phyloP scores from a whole-genome alignment of 306 rosid species.

The Delonix regia region DNA sequence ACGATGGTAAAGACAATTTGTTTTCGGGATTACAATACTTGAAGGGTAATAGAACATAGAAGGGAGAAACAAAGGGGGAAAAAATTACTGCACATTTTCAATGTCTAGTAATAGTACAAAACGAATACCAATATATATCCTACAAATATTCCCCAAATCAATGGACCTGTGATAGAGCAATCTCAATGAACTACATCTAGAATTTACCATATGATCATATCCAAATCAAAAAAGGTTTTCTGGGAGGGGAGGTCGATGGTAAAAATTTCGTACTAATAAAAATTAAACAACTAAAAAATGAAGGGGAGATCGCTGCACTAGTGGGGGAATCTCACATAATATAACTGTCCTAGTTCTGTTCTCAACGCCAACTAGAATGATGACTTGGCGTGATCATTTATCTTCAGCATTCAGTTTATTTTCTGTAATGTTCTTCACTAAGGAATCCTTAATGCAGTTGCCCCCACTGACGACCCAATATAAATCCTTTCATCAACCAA shows the following conservation, averaged over 20 bases:
- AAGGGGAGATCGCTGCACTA: conserved; percentile 52
- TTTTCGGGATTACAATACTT: too few relatives aligned
- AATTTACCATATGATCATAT: conserved; percentile 54
- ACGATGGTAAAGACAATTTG: too few relatives aligned
- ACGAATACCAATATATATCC: conserved; percentile 71
- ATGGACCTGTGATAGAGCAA: conserved; percentile 72
- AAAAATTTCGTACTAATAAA: conserved; percentile 64
- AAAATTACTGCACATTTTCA: conserved; percentile 85
- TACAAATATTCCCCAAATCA: conserved; percentile 64
- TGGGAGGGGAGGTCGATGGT: conserved; percentile 36
- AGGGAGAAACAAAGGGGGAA: conserved; percentile 31
- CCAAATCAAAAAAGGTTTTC: conserved; percentile 42
- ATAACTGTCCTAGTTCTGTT: conserved; percentile 56
- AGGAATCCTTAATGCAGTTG: conserved; percentile 53
- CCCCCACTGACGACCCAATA: conserved; percentile 58
- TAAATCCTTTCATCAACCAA: conserved; percentile 71
- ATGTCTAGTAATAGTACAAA: conserved; percentile 71
- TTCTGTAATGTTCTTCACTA: conserved; percentile 56
- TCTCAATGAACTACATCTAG: conserved; percentile 77
- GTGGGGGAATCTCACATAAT: conserved; percentile 56
- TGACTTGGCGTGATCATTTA: conserved; percentile 48
- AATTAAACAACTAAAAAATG: conserved; percentile 56
- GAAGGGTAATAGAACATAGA: background rate
- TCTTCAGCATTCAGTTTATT: conserved; percentile 60
- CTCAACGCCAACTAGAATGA: conserved; percentile 58